Percentiles rank a stretch among this genome's conserved stretches.
Evolutionary conservation across 2,329 filamentous ascomycete genomes (phyloP).

Genomic region (Fusarium sp.): DNA sequence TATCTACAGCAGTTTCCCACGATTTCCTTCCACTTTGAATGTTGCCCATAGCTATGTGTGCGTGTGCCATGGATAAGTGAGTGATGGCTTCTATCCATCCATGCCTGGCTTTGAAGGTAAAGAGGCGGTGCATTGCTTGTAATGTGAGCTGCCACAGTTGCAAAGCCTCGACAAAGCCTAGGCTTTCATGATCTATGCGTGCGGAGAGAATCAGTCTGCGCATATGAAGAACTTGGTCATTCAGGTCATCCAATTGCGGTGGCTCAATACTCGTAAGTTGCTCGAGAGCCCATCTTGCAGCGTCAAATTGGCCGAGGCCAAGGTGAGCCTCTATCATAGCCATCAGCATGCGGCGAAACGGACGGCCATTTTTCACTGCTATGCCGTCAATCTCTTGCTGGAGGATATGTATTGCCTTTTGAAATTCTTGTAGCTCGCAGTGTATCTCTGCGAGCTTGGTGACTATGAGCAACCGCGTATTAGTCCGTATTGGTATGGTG

Average conservation of each 20-base stretch:
- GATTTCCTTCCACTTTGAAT: slow-evolving; percentile 19
- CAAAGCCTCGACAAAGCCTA: slow-evolving; percentile 29
- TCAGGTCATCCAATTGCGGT: slow-evolving; percentile 44
- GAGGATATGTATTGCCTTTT: slow-evolving; percentile 36
- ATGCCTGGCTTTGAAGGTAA: slow-evolving; percentile 38
- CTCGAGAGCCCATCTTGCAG: slow-evolving; percentile 23
- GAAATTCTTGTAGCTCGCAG: slow-evolving; percentile 45
- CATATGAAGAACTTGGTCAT: slow-evolving; percentile 49
- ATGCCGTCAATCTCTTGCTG: slow-evolving; percentile 39
- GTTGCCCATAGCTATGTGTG: slow-evolving; percentile 39
- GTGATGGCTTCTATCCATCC: slow-evolving; percentile 45
- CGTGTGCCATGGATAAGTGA: slow-evolving; percentile 47
- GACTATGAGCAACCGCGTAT: slow-evolving; percentile 44
- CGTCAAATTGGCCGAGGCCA: slow-evolving; percentile 31
- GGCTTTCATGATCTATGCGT: slow-evolving; percentile 36
- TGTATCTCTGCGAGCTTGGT: slow-evolving; percentile 47
- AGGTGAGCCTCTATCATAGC: slow-evolving; percentile 43
- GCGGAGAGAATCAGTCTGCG: slow-evolving; percentile 45
- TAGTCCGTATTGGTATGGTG: slow-evolving; percentile 41
- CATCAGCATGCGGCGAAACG: slow-evolving; percentile 43
- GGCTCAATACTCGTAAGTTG: slow-evolving; percentile 36
- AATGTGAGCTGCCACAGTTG: slow-evolving; percentile 36
- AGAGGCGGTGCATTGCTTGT: slow-evolving; percentile 34
- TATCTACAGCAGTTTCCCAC: slow-evolving; percentile 43
- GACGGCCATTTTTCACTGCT: slow-evolving; percentile 31